Evolutionary conservation across 208 protist genomes (phyloP), one percentile per base, ranked within the genome.

Genomic region (Crithidia expoeki): DNA sequence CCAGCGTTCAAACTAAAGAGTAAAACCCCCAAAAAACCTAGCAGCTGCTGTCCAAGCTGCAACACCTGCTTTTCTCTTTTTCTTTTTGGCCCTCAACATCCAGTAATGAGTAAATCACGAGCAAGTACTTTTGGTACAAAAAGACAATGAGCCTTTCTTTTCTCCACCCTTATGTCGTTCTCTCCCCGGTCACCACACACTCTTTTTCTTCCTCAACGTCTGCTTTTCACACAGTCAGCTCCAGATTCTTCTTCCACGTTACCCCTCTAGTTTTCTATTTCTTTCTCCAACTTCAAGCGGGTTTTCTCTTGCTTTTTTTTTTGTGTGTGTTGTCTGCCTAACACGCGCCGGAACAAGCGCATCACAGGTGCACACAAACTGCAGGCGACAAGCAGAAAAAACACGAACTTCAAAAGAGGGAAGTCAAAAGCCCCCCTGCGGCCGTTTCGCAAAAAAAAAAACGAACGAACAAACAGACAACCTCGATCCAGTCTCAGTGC

Each of bases 391-490:
- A 47, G 42, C 16, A 40, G 9, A 17, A n/a, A 47, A 47, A 47
- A 47, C 9, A 47, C n/a, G n/a, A n/a, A 47, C 5, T 47, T 47
- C 4, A 47, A 47, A 40, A 40, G n/a, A 47, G 42, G 42, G 42
- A 47, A 47, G 42, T 47, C 42, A 47, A 47, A 17, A n/a, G 42
- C 12, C 5, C 16, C n/a, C 16, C 14, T 47, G 2, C 42, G n/a
- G 42, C 42, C n/a, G 42, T 47, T 17, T 19, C n/a, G 14, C 42
- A 49, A 38, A 21, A 64, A 64, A 64, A 44, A 64, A 50, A 52
- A 9, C 33, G n/a, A 30, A 11, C 50, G 32, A 38, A 42, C n/a
- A n/a, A n/a, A n/a, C n/a, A n/a, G n/a, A n/a, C n/a, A n/a, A n/a
- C n/a, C n/a, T n/a, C n/a, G n/a, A n/a, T n/a, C n/a, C n/a, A n/a